Conservation (phyloP, 306 rosid species). For the Psophocarpus tetragonolobus region DNA sequence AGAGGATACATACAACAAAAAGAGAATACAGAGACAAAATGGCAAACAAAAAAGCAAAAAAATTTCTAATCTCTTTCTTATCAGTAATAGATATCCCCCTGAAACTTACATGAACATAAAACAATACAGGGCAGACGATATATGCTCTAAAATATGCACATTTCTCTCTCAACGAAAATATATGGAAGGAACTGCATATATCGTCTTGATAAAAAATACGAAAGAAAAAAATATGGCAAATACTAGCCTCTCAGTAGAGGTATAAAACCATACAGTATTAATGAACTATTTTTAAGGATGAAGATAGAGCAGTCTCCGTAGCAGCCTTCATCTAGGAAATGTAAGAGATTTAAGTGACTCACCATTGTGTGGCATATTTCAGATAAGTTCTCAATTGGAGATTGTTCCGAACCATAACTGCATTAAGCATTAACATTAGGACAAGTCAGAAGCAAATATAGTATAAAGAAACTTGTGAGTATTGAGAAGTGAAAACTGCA, state of each 20-base stretch:
- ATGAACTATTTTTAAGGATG: background rate
- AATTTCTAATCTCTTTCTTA: background rate
- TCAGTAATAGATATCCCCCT: background rate
- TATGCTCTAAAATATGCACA: background rate
- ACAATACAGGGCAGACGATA: background rate
- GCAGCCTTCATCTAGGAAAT: conserved; percentile 9
- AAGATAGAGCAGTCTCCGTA: conserved; percentile 8
- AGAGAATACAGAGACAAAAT: conserved; percentile 4
- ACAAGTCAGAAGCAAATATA: conserved; percentile 35
- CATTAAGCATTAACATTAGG: conserved; percentile 31
- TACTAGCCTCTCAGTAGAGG: conserved; percentile 5
- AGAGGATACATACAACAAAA: background rate
- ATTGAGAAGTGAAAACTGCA: conserved; percentile 21
- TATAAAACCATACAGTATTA: conserved; percentile 2
- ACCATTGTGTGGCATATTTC: conserved; percentile 82
- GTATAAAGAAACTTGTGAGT: background rate
- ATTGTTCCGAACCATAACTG: conserved; percentile 84
- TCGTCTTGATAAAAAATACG: too few species aligned
- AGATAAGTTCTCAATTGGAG: conserved; percentile 80
- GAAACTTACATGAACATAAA: conserved; percentile 18
- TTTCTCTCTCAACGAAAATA: conserved; percentile 1
- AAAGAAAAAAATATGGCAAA: background rate
- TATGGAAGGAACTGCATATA: background rate
- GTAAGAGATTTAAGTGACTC: conserved; percentile 41
- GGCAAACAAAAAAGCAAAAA: background rate